Conservation (phyloP, 106 monocot species). For the Platanthera guangdongensis region DNA sequence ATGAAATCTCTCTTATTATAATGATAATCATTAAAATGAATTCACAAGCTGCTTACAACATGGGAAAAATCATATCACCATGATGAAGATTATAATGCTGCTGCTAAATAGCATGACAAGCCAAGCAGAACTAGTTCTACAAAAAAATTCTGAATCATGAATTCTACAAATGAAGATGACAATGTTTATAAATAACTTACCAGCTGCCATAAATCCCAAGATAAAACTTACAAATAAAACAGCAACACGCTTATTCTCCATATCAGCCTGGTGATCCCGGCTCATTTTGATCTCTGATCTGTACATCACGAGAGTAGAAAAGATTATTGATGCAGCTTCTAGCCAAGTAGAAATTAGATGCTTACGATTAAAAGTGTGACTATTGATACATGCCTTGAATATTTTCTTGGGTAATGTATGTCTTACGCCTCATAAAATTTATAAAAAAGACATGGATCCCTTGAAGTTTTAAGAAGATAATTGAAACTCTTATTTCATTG, state of each 20-base stretch:
- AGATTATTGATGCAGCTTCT: not conserved
- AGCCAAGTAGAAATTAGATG: too few species aligned
- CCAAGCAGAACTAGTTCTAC: constrained; percentile 54
- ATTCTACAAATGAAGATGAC: constrained; percentile 35
- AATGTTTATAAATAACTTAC: constrained; percentile 38
- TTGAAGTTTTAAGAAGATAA: too few species aligned
- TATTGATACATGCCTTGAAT: too few species aligned
- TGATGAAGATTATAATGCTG: constrained; percentile 53
- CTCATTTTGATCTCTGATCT: constrained; percentile 55
- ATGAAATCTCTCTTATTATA: not conserved
- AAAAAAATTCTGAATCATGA: constrained; percentile 32
- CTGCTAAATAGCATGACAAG: constrained; percentile 68
- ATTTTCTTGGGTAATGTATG: too few species aligned
- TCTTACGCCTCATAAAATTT: too few species aligned
- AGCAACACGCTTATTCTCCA: constrained; percentile 54
- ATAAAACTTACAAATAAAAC: constrained; percentile 71
- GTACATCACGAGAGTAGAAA: constrained; percentile 10
- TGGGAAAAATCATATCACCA: constrained; percentile 35
- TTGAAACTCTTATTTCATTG: too few species aligned
- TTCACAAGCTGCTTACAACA: not conserved
- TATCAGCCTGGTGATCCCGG: constrained; percentile 37
- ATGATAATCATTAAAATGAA: not conserved
- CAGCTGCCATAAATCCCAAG: constrained; percentile 54
- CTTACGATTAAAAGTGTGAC: too few species aligned
- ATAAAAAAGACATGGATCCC: too few species aligned